These are phyloP conservation scores for Euptelea pleiosperma DNA, from an alignment of 164 flowering plant genomes.

Conservation along the genomic window DNA sequence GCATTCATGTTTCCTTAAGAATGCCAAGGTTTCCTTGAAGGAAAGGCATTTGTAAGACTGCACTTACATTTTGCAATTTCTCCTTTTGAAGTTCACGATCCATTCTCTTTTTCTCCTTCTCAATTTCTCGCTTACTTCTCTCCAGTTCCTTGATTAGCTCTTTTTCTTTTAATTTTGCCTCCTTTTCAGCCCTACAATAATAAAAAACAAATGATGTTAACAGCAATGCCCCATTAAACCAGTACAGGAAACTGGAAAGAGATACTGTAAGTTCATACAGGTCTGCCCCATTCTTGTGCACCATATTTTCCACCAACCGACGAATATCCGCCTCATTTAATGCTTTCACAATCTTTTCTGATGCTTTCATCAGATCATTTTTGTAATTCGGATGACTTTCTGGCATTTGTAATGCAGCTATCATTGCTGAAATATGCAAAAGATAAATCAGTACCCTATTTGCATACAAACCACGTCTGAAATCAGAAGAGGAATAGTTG, in stretches of 20 bases:
- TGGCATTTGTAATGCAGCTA: conserved; percentile 38
- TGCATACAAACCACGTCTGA: too few relatives aligned
- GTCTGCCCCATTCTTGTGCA: conserved; percentile 48
- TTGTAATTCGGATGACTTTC: conserved; percentile 29
- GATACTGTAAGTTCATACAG: conserved; percentile 42
- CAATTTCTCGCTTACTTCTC: conserved; percentile 56
- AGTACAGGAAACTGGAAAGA: not conserved
- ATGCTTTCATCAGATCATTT: conserved; percentile 48
- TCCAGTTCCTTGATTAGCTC: conserved; percentile 58
- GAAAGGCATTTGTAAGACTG: not conserved
- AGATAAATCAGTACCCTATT: conserved; percentile 1
- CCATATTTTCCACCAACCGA: conserved; percentile 39
- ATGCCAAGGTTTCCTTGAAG: not conserved
- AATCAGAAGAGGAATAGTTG: too few relatives aligned
- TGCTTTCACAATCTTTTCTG: conserved; percentile 61
- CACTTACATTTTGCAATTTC: conserved; percentile 39
- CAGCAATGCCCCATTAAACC: not conserved
- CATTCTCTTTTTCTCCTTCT: conserved; percentile 65
- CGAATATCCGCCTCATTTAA: conserved; percentile 63
- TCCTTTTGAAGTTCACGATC: conserved; percentile 67
- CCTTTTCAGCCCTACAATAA: conserved; percentile 61
- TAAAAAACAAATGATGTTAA: conserved; percentile 3
- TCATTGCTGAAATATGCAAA: conserved; percentile 49
- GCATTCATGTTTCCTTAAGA: not conserved
- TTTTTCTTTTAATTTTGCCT: conserved; percentile 56